Percentiles rank a stretch among this genome's conserved stretches.
Conservation (phyloP, 164 flowering plant genomes). For the Paratinospora sagittata region DNA sequence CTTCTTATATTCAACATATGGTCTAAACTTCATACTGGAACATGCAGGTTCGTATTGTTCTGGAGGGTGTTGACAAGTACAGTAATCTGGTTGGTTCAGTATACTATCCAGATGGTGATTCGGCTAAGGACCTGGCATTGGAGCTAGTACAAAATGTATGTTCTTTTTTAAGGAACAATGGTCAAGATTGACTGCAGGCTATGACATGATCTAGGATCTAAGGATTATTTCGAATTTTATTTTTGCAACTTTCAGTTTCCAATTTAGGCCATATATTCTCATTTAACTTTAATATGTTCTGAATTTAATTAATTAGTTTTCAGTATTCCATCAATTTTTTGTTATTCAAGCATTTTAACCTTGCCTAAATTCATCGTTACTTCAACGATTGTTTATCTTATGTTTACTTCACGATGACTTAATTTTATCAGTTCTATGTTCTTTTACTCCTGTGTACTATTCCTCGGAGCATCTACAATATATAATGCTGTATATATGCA, state of each 20-base stretch:
- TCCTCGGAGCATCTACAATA: not conserved
- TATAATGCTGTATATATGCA: slow-evolving; percentile 11
- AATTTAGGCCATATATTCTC: no score
- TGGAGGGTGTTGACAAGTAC: slow-evolving; percentile 91
- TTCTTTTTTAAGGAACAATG: not conserved
- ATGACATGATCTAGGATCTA: not conserved
- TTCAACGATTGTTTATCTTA: not conserved
- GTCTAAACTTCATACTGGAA: slow-evolving; percentile 17
- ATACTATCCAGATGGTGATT: slow-evolving; percentile 83
- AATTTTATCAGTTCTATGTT: not conserved
- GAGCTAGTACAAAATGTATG: slow-evolving; percentile 90
- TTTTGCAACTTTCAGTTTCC: not conserved
- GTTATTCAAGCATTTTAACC: not conserved
- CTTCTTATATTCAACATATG: slow-evolving; percentile 1
- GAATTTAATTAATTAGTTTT: no score
- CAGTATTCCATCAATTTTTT: not conserved
- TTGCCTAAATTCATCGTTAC: not conserved
- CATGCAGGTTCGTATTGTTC: slow-evolving; percentile 83
- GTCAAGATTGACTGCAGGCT: not conserved
- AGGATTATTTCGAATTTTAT: not conserved
- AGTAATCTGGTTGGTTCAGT: slow-evolving; percentile 88
- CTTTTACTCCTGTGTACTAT: not conserved
- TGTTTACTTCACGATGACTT: not conserved
- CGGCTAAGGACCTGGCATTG: slow-evolving; percentile 79
- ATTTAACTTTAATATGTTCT: no score